Evolutionary conservation across 2,329 filamentous ascomycete species (phyloP).

Genomic region (Scedosporium apiospermum): DNA sequence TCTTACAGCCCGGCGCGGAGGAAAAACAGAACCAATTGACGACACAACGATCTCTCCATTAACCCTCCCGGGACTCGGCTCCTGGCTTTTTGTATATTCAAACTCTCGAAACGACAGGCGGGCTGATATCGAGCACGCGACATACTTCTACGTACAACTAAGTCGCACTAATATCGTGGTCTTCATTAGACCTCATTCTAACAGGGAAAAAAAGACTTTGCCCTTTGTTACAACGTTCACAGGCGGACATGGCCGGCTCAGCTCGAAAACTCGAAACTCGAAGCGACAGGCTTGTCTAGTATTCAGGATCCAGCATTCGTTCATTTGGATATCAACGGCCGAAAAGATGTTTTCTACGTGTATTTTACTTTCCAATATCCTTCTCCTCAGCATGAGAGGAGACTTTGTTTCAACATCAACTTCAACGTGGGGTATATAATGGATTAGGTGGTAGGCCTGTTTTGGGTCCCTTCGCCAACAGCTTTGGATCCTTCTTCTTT

Average conservation of each 20-base stretch:
- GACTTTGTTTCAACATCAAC: neutral
- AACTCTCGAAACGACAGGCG: neutral
- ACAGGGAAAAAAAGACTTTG: neutral
- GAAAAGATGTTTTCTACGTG: neutral
- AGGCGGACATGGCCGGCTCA: neutral
- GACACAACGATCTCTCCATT: neutral
- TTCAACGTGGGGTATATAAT: neutral
- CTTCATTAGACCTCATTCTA: neutral
- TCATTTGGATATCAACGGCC: neutral
- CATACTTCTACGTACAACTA: neutral
- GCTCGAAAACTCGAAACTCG: neutral
- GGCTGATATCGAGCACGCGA: neutral
- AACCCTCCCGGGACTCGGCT: neutral
- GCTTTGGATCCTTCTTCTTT: neutral
- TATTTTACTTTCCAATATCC: neutral
- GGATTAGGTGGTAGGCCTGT: neutral
- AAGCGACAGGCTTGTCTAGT: neutral
- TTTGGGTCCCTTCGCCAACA: neutral
- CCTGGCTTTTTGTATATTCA: neutral
- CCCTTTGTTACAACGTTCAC: neutral
- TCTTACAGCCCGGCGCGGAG: too few species aligned
- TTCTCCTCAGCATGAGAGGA: neutral
- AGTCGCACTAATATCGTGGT: neutral
- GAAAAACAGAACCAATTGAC: neutral
- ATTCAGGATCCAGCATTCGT: neutral